Evolutionary conservation across 768 basidiomycete genomes (phyloP).

Genomic region (Pleurotus tuoliensis): DNA sequence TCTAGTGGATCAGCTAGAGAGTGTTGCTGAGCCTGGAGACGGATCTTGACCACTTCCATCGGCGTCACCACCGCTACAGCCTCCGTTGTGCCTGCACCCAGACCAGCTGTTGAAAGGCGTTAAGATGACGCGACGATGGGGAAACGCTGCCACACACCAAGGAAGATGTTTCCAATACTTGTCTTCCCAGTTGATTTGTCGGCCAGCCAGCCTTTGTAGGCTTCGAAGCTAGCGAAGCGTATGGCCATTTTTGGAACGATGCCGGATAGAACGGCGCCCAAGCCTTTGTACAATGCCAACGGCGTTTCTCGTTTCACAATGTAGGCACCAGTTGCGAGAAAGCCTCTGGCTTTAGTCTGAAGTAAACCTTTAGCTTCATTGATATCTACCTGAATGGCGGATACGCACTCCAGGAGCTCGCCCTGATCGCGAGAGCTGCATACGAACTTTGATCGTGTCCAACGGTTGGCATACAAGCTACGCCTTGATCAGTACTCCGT

Average conservation of each 20-base stretch:
- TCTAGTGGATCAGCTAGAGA: conserved; percentile 96
- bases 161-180: conserved; percentile 73
- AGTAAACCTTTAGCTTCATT: not conserved
- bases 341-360: conserved; percentile 89
- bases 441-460: conserved; percentile 99
- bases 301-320: conserved; percentile 92
- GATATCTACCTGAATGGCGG: not conserved
- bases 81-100: conserved; percentile 94
- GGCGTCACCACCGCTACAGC: conserved; percentile 94
- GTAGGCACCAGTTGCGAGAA: conserved; percentile 84
- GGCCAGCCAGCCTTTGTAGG: conserved; percentile 82
- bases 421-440: conserved; percentile 91
- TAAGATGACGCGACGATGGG: not conserved
- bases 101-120: conserved; percentile 58
- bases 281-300: conserved; percentile 94
- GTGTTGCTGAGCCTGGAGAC: conserved; percentile 95
- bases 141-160: conserved; percentile 52
- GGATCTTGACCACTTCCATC: conserved; percentile 99
- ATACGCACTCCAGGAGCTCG: conserved; percentile 74
- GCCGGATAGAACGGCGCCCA: conserved; percentile 93
- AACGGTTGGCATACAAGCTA: conserved; percentile 87
- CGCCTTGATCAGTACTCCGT: conserved; percentile 5
- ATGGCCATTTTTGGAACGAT: conserved; percentile 99
- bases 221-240: conserved; percentile 96
- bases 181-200: conserved; percentile 78